Conservation (phyloP, 2,329 filamentous ascomycete genomes). For the Neonectria sp. region DNA sequence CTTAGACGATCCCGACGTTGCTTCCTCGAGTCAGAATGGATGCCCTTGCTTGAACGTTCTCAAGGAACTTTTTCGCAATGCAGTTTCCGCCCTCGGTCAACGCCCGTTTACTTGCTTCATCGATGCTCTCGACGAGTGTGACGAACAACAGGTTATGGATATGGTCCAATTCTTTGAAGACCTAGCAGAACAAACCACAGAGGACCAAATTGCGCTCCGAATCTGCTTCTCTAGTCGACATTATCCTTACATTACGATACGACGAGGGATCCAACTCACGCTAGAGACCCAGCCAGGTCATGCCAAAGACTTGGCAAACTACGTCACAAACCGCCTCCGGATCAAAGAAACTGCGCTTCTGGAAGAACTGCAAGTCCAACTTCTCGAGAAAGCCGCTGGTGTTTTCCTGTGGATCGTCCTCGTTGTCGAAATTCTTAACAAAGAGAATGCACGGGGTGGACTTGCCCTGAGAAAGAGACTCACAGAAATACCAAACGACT, state of each 20-base stretch:
- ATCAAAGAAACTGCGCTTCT: slow-evolving; percentile 31
- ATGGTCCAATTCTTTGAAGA: slow-evolving; percentile 62
- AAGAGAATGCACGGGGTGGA: slow-evolving; percentile 49
- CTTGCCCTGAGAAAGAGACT: slow-evolving; percentile 36
- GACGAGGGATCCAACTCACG: slow-evolving; percentile 46
- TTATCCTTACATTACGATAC: slow-evolving; percentile 59
- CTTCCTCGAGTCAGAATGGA: fast-evolving
- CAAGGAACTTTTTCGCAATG: slow-evolving; percentile 42
- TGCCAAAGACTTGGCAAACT: slow-evolving; percentile 52
- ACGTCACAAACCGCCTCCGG: slow-evolving; percentile 49
- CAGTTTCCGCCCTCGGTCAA: slow-evolving; percentile 32
- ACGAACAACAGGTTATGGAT: slow-evolving; percentile 56
- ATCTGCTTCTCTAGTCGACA: slow-evolving; percentile 63
- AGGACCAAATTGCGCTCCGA: slow-evolving; percentile 42
- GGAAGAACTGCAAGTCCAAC: slow-evolving; percentile 31
- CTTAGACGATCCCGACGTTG: slow-evolving; percentile 40
- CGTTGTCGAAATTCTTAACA: slow-evolving; percentile 58
- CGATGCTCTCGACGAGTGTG: slow-evolving; percentile 64
- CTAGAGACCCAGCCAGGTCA: slow-evolving; percentile 56
- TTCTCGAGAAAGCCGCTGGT: slow-evolving; percentile 55
- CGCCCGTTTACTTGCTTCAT: slow-evolving; percentile 45
- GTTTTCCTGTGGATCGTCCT: slow-evolving; percentile 62
- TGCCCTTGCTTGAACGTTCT: slow-evolving; percentile 33
- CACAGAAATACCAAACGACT: slow-evolving; percentile 52
- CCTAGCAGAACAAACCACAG: slow-evolving; percentile 49